Base-by-base conservation (phyloP, 305 asterid species). In the Fraxinus nigra region DNA sequence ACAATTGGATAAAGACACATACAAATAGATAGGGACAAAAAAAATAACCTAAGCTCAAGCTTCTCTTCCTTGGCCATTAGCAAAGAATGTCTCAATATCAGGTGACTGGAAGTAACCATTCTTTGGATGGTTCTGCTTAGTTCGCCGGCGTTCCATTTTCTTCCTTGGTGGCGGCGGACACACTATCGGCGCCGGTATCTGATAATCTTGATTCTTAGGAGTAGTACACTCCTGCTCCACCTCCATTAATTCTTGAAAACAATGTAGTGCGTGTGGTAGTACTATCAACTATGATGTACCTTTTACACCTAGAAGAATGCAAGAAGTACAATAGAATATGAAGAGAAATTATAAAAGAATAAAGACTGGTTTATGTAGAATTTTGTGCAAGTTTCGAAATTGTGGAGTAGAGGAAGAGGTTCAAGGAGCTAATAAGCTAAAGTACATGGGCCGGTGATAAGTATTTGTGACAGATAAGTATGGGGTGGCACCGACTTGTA, bases 121-220 rank as follows among this genome's bases (percentile, higher is more conserved):
- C 85, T 86, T 89, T 30, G 92, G 95, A 30, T 77, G 85, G 76
- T 82, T 82, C 38, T 67, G 78, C 88, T 86, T 89, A 70, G 40
- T 20, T 74, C 79, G 56, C 63, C 77, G 85, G 65, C 74, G 79
- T 2, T 73, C 73, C 11, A 20, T 74, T 77, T 82, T 88, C 93
- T 91, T 92, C 88, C 89, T 85, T 30, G 95, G 95, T 80, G 97
- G 93, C 38, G 94, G 92, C 9, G 97, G 95, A 73, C 97, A 93
- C 78, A 78, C 90, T 79, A 20, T n/a, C 9, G 82, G 79, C 75
- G 84, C 82, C 78, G 90, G 92, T 73, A 89, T 87, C 85, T 78
- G 88, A 54, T 70, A 89, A 81, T 92, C 97, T 51, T 74, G 84
- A 79, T 86, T 86, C 87, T 80, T 93, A 40, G 97, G 97, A 24